Percentiles rank a stretch among this genome's conserved stretches.
phyloP scores from a whole-genome alignment of 2,329 filamentous ascomycete genomes.

The Exserohilum turcica region DNA sequence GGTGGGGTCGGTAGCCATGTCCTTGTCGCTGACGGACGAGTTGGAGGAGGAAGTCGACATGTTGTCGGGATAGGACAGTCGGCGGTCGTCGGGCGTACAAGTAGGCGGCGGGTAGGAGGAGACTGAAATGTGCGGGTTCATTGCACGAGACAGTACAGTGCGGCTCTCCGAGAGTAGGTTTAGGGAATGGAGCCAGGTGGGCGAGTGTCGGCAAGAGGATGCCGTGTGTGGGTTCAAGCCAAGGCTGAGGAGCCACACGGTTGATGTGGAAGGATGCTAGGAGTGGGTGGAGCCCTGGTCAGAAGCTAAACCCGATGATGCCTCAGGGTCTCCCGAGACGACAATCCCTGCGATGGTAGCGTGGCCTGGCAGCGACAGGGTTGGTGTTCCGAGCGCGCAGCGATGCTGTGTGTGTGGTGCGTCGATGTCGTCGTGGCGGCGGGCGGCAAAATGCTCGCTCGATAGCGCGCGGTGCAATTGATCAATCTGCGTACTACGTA shows the following conservation, averaged over 20 bases:
- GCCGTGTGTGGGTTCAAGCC: constrained; percentile 22
- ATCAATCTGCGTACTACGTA: too few relatives aligned
- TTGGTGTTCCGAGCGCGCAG: background rate
- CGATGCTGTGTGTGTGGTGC: background rate
- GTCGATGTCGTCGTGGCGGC: constrained; percentile 6
- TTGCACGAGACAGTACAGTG: constrained; percentile 25
- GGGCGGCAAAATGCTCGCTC: constrained; percentile 7
- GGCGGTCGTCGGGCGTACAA: constrained; percentile 28
- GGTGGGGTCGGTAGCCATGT: constrained; percentile 51
- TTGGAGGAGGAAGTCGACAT: constrained; percentile 51
- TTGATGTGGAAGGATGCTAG: constrained; percentile 33
- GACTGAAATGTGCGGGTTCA: constrained; percentile 25
- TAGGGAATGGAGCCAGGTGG: constrained; percentile 18
- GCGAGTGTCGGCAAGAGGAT: constrained; percentile 27
- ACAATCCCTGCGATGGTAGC: constrained; percentile 22
- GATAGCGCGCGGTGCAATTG: background rate
- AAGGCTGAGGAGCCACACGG: constrained; percentile 16
- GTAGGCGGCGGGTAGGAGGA: constrained; percentile 38
- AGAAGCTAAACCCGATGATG: constrained; percentile 9
- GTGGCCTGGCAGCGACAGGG: constrained; percentile 2
- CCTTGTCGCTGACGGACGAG: constrained; percentile 50
- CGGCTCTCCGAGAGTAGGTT: constrained; percentile 23
- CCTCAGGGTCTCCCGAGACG: constrained; percentile 15
- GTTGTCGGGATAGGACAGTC: constrained; percentile 41
- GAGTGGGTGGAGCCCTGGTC: constrained; percentile 14